Evolutionary conservation across 2,329 filamentous ascomycete species (phyloP).

Genomic region (Verticillium isaacii): DNA sequence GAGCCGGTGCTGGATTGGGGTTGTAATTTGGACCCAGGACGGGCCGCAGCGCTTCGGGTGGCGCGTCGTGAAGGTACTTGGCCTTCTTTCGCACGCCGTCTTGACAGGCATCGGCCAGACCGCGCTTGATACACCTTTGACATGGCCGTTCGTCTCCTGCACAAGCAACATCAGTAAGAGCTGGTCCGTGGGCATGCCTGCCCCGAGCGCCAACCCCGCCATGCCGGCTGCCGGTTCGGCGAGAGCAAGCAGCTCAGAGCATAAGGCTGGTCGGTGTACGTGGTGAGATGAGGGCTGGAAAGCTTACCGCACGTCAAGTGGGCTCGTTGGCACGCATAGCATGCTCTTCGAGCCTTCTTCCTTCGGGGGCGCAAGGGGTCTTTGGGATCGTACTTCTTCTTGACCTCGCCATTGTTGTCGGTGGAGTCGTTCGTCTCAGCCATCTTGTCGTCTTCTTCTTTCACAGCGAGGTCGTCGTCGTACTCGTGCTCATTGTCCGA

Average conservation of each 20-base stretch:
- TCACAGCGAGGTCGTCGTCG: conserved; percentile 40
- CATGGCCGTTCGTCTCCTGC: conserved; percentile 93
- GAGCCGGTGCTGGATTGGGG: conserved; percentile 41
- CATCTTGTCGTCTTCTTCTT: conserved; percentile 50
- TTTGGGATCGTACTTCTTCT: conserved; percentile 76
- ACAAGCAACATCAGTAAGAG: neutral
- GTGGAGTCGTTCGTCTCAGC: conserved; percentile 36
- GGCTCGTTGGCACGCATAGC: conserved; percentile 93
- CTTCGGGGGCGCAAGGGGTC: conserved; percentile 83
- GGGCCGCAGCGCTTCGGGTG: conserved; percentile 82
- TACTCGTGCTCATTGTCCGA: conserved; percentile 56
- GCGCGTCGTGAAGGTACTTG: conserved; percentile 96
- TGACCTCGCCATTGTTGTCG: conserved; percentile 45
- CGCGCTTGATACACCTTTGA: conserved; percentile 88
- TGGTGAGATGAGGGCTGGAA: neutral
- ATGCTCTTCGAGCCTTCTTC: conserved; percentile 94
- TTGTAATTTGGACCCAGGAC: conserved; percentile 71
- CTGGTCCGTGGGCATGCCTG: conserved; percentile 2
- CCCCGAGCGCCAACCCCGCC: neutral
- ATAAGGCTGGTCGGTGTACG: neutral
- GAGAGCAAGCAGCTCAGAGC: neutral
- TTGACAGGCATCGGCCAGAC: conserved; percentile 84
- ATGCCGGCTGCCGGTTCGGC: neutral
- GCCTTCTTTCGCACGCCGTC: conserved; percentile 98
- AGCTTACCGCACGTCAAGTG: conserved; percentile 96